Conservation (phyloP, 257 asterid genomes). For the Euphrasia confusa region DNA sequence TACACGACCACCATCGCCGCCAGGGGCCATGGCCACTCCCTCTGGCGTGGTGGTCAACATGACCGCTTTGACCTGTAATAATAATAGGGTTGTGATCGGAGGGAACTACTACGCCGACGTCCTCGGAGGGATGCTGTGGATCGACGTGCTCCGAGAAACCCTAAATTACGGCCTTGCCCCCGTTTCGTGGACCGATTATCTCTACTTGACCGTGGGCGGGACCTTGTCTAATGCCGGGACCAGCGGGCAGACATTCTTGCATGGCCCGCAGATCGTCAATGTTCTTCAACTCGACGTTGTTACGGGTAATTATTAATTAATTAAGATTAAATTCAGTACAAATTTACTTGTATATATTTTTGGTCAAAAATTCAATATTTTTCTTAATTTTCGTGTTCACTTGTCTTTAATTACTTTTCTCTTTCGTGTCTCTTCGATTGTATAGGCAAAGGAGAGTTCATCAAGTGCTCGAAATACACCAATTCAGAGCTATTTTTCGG, state of each 20-base stretch:
- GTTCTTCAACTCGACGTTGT: neutral
- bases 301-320: neutral
- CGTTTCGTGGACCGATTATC: neutral
- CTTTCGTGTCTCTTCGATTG: neutral
- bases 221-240: neutral
- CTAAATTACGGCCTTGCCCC: neutral
- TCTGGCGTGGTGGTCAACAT: slow-evolving; percentile 1
- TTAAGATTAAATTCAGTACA: too few species aligned
- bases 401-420: too few species aligned
- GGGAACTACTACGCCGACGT: neutral
- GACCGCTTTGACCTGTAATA: neutral
- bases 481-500: neutral
- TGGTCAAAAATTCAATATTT: too few species aligned
- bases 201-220: neutral
- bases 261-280: neutral
- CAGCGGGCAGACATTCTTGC: neutral
- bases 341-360: too few species aligned
- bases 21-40: neutral
- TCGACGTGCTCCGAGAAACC: neutral
- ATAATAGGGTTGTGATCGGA: neutral
- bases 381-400: too few species aligned
- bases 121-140: neutral
- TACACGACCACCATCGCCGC: neutral
- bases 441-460: neutral
- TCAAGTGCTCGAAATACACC: neutral